Evolutionary conservation across 768 basidiomycete species (phyloP), one percentile per base, ranked within the genome.

Genomic region (Calvatia gigantea): DNA sequence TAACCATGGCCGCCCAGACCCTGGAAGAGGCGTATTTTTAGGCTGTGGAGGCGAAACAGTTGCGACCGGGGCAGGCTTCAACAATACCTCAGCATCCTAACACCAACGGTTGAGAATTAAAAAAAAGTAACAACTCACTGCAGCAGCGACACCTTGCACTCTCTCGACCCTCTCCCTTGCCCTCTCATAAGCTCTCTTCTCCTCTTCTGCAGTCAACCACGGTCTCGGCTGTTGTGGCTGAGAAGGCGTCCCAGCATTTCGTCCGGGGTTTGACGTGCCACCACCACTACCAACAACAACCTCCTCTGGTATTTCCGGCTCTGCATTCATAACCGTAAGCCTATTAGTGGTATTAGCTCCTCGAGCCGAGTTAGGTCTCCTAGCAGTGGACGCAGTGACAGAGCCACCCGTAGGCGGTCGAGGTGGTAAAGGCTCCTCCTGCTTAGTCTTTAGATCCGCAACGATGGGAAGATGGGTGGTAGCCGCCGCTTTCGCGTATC

Each of bases 111-210:
- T 19, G 59, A 35, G 7, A 31, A 59, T 0, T 32, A 17, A 38
- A 53, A 17, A 37, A 12, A 27, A 38, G 55, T 54, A 50, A 51
- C 42, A 7, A 59, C 64, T 50, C 63, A 76, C 75, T 23, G 75
- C 70, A 17, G 69, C 69, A 12, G 68, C 68, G 23, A 56, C 61
- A 2, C 73, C 81, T 60, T 87, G 88, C 3, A 76, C 75, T 52
- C 71, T 77, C 55, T 78, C 81, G 6, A 84, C 89, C 29, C 76
- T 78, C 0, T 75, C 77, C 62, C 81, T 80, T 0, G 89, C 89
- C 14, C 78, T 65, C 57, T 89, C 81, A 65, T 81, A 91, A 37
- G 89, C 67, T 46, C 73, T 73, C 64, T 93, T 92, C 70, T 93
- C 91, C 19, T 84, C 81, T 66, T 73, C 75, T 6, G 80, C 78